Evolutionary conservation across 1,139 yeast genomes (phyloP).

Genomic region (Candida freyschussii): DNA sequence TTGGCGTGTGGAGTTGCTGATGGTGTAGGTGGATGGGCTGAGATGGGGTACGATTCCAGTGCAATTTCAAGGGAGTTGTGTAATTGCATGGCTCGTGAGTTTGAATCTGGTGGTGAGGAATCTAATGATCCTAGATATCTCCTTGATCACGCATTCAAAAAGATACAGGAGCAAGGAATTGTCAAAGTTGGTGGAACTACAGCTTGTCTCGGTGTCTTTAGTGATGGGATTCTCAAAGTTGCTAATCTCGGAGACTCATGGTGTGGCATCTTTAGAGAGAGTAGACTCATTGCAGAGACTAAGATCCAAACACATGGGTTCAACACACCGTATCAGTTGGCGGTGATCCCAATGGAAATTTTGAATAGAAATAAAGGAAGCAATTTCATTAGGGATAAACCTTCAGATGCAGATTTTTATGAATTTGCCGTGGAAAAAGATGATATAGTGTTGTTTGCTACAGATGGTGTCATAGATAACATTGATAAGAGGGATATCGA

Average conservation of each 20-base stretch:
- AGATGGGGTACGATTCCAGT: constrained; percentile 83
- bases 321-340: constrained; percentile 88
- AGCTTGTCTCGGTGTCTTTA: constrained; percentile 76
- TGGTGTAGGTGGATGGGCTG: constrained; percentile 98
- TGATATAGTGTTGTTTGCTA: constrained; percentile 79
- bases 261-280: constrained; percentile 77
- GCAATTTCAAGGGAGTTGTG: constrained; percentile 74
- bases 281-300: constrained; percentile 60
- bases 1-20: constrained; percentile 88
- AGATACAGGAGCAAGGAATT: constrained; percentile 47
- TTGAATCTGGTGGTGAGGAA: constrained; percentile 13
- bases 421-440: constrained; percentile 47
- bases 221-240: constrained; percentile 51
- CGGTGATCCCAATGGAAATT: constrained; percentile 70
- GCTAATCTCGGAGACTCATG: constrained; percentile 94
- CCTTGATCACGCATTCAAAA: constrained; percentile 49
- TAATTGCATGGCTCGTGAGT: constrained; percentile 32
- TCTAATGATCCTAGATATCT: constrained; percentile 43
- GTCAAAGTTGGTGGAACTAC: constrained; percentile 96
- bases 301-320: constrained; percentile 80
- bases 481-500: constrained; percentile 72
- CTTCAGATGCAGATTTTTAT: constrained; percentile 42
- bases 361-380: constrained; percentile 46
- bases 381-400: constrained; percentile 55
- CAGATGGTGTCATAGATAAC: constrained; percentile 94